These are phyloP conservation scores for Alternaria brassicae DNA, from an alignment of 2,329 filamentous ascomycete species.

Conservation along the genomic window DNA sequence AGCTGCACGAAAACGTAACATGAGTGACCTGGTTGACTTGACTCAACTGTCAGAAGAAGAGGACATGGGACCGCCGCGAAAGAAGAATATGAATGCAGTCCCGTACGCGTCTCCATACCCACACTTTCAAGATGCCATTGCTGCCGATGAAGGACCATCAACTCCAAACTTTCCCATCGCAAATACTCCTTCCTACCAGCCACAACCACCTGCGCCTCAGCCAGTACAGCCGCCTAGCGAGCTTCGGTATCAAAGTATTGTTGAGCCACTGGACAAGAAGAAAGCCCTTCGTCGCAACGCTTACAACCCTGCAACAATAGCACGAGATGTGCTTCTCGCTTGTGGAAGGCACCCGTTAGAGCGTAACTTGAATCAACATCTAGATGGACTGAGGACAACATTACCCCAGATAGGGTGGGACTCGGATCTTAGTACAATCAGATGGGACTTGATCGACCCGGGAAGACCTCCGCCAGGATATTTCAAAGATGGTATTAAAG, in stretches of 20 bases:
- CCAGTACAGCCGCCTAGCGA: slow-evolving; percentile 18
- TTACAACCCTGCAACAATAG: slow-evolving; percentile 69
- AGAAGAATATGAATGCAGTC: slow-evolving; percentile 32
- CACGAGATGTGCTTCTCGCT: slow-evolving; percentile 68
- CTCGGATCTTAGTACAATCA: slow-evolving; percentile 64
- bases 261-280: slow-evolving; percentile 56
- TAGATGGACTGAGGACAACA: slow-evolving; percentile 56
- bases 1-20: slow-evolving; percentile 62
- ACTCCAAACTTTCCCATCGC: slow-evolving; percentile 35
- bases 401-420: slow-evolving; percentile 54
- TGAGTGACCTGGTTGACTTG: slow-evolving; percentile 63
- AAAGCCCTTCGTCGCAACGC: slow-evolving; percentile 57
- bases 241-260: slow-evolving; percentile 40
- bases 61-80: slow-evolving; percentile 48
- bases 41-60: slow-evolving; percentile 57
- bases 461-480: slow-evolving; percentile 54
- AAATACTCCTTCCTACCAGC: slow-evolving; percentile 16
- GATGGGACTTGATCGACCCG: slow-evolving; percentile 69
- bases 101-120: slow-evolving; percentile 17
- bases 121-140: slow-evolving; percentile 17
- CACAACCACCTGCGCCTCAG: slow-evolving; percentile 16
- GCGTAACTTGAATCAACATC: slow-evolving; percentile 65
- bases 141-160: slow-evolving; percentile 19
- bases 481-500: slow-evolving; percentile 35
- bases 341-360: slow-evolving; percentile 68